Conservation (phyloP, 345 rosid species). For the Salix koriyanagi region DNA sequence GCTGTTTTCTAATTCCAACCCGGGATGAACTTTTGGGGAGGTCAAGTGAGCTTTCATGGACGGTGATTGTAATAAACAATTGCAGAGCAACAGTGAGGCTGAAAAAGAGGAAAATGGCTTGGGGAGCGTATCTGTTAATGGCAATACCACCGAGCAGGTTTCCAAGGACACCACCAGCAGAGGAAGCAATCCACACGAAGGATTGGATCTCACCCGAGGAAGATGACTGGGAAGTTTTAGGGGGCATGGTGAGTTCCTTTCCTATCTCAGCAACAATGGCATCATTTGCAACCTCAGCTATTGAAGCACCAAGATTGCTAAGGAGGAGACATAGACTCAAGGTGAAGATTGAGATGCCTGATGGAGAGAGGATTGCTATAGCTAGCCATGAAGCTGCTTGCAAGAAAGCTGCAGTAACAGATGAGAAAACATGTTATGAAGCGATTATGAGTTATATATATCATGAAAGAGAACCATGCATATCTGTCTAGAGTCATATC, state of each 20-base stretch:
- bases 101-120: constrained; percentile 51
- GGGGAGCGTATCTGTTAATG: constrained; percentile 44
- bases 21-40: constrained; percentile 51
- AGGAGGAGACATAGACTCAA: constrained; percentile 61
- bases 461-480: neutral
- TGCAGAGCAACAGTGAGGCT: constrained; percentile 50
- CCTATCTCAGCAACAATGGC: constrained; percentile 85
- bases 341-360: constrained; percentile 50
- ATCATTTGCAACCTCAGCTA: constrained; percentile 90
- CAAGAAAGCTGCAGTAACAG: constrained; percentile 56
- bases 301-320: constrained; percentile 81
- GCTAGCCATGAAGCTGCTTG: constrained; percentile 87
- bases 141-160: constrained; percentile 72
- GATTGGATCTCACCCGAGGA: constrained; percentile 67
- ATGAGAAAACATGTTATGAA: neutral
- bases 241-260: constrained; percentile 32
- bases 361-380: constrained; percentile 52
- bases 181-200: constrained; percentile 75
- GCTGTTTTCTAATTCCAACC: constrained; percentile 53
- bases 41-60: constrained; percentile 56
- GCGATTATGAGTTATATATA: neutral
- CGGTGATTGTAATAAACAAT: constrained; percentile 50
- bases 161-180: constrained; percentile 85
- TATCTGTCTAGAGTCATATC: neutral
- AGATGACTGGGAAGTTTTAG: constrained; percentile 33